Evolutionary conservation across 2,329 filamentous ascomycete species (phyloP).

Genomic region (Aureobasidium namibiae): DNA sequence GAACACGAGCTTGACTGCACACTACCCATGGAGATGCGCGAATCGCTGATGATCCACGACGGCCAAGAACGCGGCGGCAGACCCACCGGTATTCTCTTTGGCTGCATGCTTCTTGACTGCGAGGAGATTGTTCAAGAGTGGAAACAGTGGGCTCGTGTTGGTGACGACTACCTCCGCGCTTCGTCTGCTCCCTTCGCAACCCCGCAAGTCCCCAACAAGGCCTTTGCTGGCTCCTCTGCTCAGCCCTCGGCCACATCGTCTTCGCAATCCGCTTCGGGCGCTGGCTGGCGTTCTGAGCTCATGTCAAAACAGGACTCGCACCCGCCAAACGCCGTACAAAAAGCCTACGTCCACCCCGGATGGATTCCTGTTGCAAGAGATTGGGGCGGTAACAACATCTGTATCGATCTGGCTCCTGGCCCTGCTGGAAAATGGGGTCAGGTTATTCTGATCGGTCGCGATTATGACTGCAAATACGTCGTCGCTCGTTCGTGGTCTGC

Average conservation of each 20-base stretch:
- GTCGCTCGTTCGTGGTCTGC: constrained; percentile 85
- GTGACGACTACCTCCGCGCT: constrained; percentile 66
- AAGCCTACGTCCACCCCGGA: constrained; percentile 82
- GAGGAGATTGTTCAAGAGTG: constrained; percentile 98
- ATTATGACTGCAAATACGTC: constrained; percentile 98
- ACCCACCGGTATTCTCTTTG: constrained; percentile 87
- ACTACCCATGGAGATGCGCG: constrained; percentile 83
- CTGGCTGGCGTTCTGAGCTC: constrained; percentile 72
- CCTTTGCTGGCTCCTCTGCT: constrained; percentile 56
- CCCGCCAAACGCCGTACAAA: constrained; percentile 77
- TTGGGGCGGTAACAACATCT: constrained; percentile 97
- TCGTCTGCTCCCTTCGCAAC: constrained; percentile 39
- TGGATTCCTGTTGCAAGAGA: constrained; percentile 97
- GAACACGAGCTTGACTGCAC: constrained; percentile 95
- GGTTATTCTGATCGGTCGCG: constrained; percentile 89
- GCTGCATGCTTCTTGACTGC: constrained; percentile 92
- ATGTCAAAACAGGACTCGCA: constrained; percentile 79
- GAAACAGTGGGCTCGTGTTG: constrained; percentile 92
- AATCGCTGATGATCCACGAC: constrained; percentile 84
- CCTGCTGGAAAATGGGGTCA: constrained; percentile 90
- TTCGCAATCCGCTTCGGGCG: constrained; percentile 24
- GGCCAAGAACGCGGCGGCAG: constrained; percentile 91
- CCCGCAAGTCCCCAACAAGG: constrained; percentile 61
- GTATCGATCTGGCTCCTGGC: constrained; percentile 84
- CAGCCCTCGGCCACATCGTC: constrained; percentile 59